Conservation (phyloP, 352 stramenopile genomes). For the Phytophthora nicotianae region DNA sequence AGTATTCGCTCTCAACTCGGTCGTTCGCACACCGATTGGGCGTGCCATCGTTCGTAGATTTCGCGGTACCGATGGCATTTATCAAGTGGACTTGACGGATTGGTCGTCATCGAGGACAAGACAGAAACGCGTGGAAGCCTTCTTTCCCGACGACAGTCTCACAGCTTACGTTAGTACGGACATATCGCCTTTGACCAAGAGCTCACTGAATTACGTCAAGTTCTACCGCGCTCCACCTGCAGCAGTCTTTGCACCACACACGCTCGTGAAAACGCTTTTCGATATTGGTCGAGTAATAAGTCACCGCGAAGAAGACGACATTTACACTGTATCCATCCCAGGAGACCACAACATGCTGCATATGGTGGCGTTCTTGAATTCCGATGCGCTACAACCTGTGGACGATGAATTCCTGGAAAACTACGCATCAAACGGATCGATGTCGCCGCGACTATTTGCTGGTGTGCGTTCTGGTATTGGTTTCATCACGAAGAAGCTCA, state of each 20-base stretch:
- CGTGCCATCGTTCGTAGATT: conserved; percentile 77
- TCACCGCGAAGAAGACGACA: conserved; percentile 69
- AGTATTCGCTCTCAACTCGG: conserved; percentile 52
- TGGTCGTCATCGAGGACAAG: conserved; percentile 40
- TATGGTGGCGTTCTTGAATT: conserved; percentile 48
- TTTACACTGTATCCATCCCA: conserved; percentile 67
- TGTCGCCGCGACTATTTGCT: conserved; percentile 70
- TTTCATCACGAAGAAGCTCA: conserved; percentile 83
- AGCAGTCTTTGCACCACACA: conserved; percentile 49
- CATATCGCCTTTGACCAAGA: conserved; percentile 46
- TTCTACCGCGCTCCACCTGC: conserved; percentile 47
- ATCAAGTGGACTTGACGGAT: conserved; percentile 74
- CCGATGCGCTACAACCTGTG: conserved; percentile 50
- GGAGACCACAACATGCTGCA: conserved; percentile 43
- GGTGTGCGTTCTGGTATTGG: conserved; percentile 76
- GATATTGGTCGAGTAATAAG: conserved; percentile 66
- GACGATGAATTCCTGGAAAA: conserved; percentile 40
- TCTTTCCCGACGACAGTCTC: conserved; percentile 62
- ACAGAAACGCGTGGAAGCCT: conserved; percentile 55
- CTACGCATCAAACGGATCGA: conserved; percentile 23
- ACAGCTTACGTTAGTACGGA: conserved; percentile 50
- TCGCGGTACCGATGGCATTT: conserved; percentile 75
- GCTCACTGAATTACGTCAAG: conserved; percentile 59
- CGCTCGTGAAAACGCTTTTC: conserved; percentile 76
- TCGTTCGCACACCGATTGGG: conserved; percentile 71